Conservation (phyloP, 2,329 filamentous ascomycete species). For the Arthrobotrys musiformis region DNA sequence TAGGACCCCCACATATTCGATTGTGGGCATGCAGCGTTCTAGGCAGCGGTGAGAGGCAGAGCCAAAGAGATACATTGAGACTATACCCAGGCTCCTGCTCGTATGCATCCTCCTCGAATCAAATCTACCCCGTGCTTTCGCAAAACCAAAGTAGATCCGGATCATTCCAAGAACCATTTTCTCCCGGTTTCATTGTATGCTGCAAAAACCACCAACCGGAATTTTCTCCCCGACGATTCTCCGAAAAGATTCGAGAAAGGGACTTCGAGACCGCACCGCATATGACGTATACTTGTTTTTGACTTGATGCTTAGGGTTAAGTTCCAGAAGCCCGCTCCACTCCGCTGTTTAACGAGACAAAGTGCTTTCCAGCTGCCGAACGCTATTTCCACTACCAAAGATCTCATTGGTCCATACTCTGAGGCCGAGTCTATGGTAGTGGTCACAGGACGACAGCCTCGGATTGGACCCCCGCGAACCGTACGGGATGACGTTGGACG, state of each 20-base stretch:
- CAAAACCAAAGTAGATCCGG: constrained; percentile 39
- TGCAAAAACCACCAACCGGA: constrained; percentile 28
- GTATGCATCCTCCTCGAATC: constrained; percentile 28
- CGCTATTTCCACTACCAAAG: constrained; percentile 32
- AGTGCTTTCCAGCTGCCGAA: constrained; percentile 49
- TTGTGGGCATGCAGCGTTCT: constrained; percentile 52
- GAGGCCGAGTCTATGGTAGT: constrained; percentile 47
- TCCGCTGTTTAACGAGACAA: constrained; percentile 41
- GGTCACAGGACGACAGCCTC: constrained; percentile 26
- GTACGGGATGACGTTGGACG: constrained; percentile 36
- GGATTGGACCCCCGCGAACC: constrained; percentile 53
- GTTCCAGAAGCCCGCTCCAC: constrained; percentile 53
- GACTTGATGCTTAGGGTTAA: constrained; percentile 56
- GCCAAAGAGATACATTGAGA: constrained; percentile 39
- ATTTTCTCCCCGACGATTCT: constrained; percentile 32
- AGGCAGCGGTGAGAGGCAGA: constrained; percentile 27
- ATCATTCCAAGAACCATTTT: constrained; percentile 42
- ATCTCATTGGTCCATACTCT: constrained; percentile 47
- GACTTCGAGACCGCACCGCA: constrained; percentile 39
- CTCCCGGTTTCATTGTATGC: constrained; percentile 10
- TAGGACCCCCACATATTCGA: constrained; percentile 32
- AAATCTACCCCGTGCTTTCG: constrained; percentile 45
- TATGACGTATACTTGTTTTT: constrained; percentile 35
- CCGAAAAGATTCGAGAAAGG: constrained; percentile 15
- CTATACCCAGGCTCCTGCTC: constrained; percentile 22